A percentile compares a stretch with the other conserved stretches of the same genome.
Conservation (phyloP, 148 eudicot species). For the Fagopyrum esculentum region DNA sequence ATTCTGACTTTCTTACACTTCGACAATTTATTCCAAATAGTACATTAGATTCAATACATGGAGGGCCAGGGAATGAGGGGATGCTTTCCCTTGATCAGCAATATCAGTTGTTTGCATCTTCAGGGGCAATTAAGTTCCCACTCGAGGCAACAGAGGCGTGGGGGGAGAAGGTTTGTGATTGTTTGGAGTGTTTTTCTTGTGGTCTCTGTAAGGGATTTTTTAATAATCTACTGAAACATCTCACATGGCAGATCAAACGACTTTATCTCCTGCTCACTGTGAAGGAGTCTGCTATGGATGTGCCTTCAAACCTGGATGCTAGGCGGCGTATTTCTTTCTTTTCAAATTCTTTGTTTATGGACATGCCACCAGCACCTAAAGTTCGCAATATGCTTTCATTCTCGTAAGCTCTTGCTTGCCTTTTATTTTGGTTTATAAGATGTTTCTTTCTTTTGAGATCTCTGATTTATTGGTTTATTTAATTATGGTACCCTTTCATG, state of each 20-base stretch:
- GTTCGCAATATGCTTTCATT: conserved; percentile 98
- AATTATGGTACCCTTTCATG: neutral
- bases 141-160: conserved; percentile 84
- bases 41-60: conserved; percentile 57
- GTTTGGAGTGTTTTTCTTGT: neutral
- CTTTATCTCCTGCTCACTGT: conserved; percentile 79
- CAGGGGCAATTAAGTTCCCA: conserved; percentile 89
- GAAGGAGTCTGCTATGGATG: conserved; percentile 98
- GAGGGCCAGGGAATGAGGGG: conserved; percentile 55
- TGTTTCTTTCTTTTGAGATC: neutral
- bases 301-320: conserved; percentile 94
- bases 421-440: too few relatives aligned
- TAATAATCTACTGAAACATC: neutral
- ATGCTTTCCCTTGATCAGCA: conserved; percentile 62
- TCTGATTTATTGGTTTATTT: too few relatives aligned
- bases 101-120: conserved; percentile 78
- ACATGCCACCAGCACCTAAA: conserved; percentile 94
- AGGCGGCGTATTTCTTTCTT: conserved; percentile 93
- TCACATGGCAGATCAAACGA: conserved; percentile 71
- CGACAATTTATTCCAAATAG: conserved; percentile 18
- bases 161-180: conserved; percentile 75
- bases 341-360: conserved; percentile 97
- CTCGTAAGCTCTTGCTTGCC: conserved; percentile 48
- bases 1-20: neutral
- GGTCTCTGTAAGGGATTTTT: neutral